phyloP scores from a whole-genome alignment of 495 filamentous ascomycete species.

The Peziza echinospora region DNA sequence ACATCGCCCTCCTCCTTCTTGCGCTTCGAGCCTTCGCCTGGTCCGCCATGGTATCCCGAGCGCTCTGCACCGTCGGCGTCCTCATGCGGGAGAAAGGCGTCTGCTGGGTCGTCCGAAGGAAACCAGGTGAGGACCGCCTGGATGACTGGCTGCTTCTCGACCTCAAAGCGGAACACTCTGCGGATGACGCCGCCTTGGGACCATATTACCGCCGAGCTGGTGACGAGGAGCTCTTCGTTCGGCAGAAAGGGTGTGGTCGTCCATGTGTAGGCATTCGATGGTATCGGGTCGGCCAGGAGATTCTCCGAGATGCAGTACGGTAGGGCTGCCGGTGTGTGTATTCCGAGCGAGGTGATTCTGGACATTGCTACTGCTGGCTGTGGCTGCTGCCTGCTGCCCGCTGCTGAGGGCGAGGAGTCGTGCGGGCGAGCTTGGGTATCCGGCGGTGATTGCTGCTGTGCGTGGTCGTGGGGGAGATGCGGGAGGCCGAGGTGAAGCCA shows the following conservation, averaged over 20 bases:
- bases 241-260: conserved; percentile 26
- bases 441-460: neutral
- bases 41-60: conserved; percentile 10
- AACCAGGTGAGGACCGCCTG: conserved; percentile 77
- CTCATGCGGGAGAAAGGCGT: conserved; percentile 3
- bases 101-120: conserved; percentile 30
- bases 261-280: conserved; percentile 52
- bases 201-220: conserved; percentile 70
- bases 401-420: too few species aligned
- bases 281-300: conserved; percentile 46
- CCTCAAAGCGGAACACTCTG: conserved; percentile 65
- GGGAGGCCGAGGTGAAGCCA: too few species aligned
- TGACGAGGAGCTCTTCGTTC: conserved; percentile 74
- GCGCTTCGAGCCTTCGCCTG: conserved; percentile 15
- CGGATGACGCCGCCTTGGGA: conserved; percentile 68
- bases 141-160: conserved; percentile 62
- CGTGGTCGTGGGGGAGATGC: conserved; percentile 2
- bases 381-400: too few species aligned
- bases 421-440: too few species aligned
- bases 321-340: conserved; percentile 66
- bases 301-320: conserved; percentile 65
- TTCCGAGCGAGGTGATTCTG: conserved; percentile 62
- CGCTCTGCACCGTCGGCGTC: conserved; percentile 14
- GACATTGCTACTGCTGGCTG: too few species aligned
- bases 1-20: conserved; percentile 16